Evolutionary conservation across 2,329 filamentous ascomycete species (phyloP).

Genomic region (Gaeumannomyces sp.): DNA sequence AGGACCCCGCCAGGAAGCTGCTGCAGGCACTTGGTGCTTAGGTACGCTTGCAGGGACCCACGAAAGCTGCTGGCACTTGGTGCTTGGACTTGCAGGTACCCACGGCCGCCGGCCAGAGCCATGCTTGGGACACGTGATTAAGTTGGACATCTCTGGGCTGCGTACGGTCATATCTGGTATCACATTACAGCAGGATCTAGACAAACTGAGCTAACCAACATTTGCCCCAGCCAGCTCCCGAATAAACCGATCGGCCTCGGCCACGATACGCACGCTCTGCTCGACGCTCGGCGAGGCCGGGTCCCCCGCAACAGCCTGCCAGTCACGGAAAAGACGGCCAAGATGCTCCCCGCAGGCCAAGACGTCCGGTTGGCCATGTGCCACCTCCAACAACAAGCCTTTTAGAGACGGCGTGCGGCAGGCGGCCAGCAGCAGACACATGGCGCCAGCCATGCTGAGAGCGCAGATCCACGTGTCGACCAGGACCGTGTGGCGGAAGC

Average conservation of each 20-base stretch:
- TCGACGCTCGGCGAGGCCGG: constrained; percentile 38
- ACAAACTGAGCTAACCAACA: too few relatives aligned
- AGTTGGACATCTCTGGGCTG: too few relatives aligned
- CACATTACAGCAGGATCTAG: too few relatives aligned
- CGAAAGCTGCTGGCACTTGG: too few relatives aligned
- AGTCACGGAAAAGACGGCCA: constrained; percentile 31
- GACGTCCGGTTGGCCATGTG: constrained; percentile 24
- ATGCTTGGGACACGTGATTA: too few relatives aligned
- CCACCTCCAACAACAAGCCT: constrained; percentile 23
- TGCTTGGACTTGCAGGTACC: too few relatives aligned
- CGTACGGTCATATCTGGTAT: too few relatives aligned
- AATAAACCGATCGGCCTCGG: constrained; percentile 36
- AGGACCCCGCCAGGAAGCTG: too few relatives aligned
- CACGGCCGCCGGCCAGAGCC: too few relatives aligned
- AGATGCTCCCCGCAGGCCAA: constrained; percentile 35
- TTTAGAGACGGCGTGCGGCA: constrained; percentile 32
- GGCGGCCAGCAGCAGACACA: constrained; percentile 41
- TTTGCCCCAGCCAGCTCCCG: constrained; percentile 20
- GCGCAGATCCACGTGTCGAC: constrained; percentile 51
- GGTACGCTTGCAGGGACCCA: too few relatives aligned
- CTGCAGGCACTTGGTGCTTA: too few relatives aligned
- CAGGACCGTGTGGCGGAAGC: constrained; percentile 43
- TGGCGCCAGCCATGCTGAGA: constrained; percentile 42
- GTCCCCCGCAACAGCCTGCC: constrained; percentile 33
- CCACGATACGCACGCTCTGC: constrained; percentile 39